Conservation (phyloP, 169 alveolate genomes). For the Plasmodium falciparum region DNA sequence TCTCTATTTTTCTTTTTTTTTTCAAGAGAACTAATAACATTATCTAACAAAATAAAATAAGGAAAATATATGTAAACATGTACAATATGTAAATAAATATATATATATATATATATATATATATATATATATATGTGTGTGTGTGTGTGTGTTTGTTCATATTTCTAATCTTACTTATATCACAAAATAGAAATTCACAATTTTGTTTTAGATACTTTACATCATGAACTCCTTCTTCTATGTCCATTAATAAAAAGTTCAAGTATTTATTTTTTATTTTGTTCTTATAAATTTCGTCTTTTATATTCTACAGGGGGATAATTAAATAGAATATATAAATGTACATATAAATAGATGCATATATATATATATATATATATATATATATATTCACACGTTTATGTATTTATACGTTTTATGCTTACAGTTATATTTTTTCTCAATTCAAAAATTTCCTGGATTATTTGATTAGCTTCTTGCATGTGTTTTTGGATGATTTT, state of each 20-base stretch:
- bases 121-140: neutral
- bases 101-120: no score
- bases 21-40: conserved; percentile 59
- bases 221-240: conserved; percentile 59
- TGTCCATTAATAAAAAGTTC: conserved; percentile 40
- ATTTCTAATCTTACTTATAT: conserved; percentile 38
- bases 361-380: neutral
- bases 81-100: neutral
- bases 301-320: conserved; percentile 15
- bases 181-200: conserved; percentile 50
- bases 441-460: conserved; percentile 27
- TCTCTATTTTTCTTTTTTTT: conserved; percentile 48
- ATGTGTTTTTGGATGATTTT: conserved; percentile 53
- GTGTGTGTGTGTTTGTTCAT: neutral
- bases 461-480: conserved; percentile 36
- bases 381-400: neutral
- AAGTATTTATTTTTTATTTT: conserved; percentile 55
- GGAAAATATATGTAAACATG: neutral
- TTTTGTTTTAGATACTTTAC: conserved; percentile 57
- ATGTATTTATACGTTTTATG: neutral
- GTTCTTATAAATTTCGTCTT: conserved; percentile 43
- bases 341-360: neutral
- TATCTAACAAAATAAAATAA: conserved; percentile 12
- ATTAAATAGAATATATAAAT: neutral
- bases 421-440: conserved; percentile 43